Percentiles rank a stretch among this genome's conserved stretches.
These are phyloP conservation scores for Candida easanensis DNA, from an alignment of 805 yeast species.

Conservation along the genomic window DNA sequence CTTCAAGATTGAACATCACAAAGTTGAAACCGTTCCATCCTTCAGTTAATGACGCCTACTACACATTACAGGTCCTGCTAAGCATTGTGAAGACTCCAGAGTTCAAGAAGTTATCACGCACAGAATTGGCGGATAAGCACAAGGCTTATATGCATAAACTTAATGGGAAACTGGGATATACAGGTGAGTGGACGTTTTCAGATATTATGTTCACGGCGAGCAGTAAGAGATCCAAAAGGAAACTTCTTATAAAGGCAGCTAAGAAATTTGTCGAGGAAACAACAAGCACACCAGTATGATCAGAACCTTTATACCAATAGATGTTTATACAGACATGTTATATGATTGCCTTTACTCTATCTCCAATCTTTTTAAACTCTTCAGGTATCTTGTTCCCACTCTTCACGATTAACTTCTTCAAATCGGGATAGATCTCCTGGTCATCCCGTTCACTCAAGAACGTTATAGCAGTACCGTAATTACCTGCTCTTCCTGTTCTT, in stretches of 20 bases:
- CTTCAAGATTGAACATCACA: slow-evolving; percentile 4
- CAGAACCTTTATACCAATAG: too few species aligned
- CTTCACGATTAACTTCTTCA: slow-evolving; percentile 21
- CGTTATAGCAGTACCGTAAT: slow-evolving; percentile 70
- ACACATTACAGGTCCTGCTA: slow-evolving; percentile 14
- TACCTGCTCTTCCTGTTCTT: slow-evolving; percentile 95
- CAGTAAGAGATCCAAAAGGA: too few species aligned
- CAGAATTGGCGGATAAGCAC: not conserved
- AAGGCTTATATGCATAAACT: slow-evolving; percentile 6
- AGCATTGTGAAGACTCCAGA: slow-evolving; percentile 7
- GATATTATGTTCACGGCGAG: too few species aligned
- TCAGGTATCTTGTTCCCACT: slow-evolving; percentile 24
- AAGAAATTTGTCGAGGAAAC: too few species aligned
- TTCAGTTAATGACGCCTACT: slow-evolving; percentile 18
- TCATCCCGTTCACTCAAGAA: slow-evolving; percentile 75
- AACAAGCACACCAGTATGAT: too few species aligned
- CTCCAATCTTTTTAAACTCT: slow-evolving; percentile 17
- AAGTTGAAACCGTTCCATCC: slow-evolving; percentile 17
- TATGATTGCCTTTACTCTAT: slow-evolving; percentile 10
- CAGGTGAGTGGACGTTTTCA: too few species aligned
- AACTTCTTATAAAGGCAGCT: too few species aligned
- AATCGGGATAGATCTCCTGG: slow-evolving; percentile 31
- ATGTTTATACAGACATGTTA: slow-evolving; percentile 14
- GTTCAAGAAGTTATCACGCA: not conserved
- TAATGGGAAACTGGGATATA: not conserved